Evolutionary conservation across 2,329 filamentous ascomycete species (phyloP), one percentile per base, ranked within the genome.

Genomic region (Aspergillus sp.): DNA sequence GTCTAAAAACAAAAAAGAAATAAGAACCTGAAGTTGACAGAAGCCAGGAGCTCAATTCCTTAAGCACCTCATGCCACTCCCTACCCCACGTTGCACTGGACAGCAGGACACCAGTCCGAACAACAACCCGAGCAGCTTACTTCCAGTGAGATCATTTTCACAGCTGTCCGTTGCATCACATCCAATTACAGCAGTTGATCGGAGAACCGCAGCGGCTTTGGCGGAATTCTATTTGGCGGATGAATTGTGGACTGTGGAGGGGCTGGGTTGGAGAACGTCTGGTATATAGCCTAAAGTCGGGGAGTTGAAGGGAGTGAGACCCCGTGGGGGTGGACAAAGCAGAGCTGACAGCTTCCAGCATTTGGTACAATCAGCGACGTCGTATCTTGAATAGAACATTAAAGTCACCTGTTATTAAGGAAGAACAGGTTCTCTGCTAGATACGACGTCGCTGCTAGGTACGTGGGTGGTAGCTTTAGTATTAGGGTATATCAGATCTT

Each of bases 221-320:
- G 19, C 17, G 47, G 28, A 7, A 23, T 56, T 15, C 28, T 51
- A 55, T 56, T 60, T 60, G 58, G 34, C 52, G 58, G 52, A 56
- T 22, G 53, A 56, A 60, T 55, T 50, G 43, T 30, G 23, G 45
- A 52, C 23, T n/a, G 48, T 28, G 23, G 57, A 34, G 48, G 57
- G 57, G 28, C 30, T 22, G n/a, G 38, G 15, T 59, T 59, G 49
- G 19, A 48, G 46, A 52, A 52, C 5, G 25, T 28, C 25, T 3
- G 50, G 25, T 30, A 55, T 54, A 62, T 61, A 64, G 62, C 55
- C 62, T 64, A 62, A 64, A 60, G 15, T 53, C 41, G 45, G 43
- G 30, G 34, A 15, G 34, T 41, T 38, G 34, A 9, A 38, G 2
- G 15, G 11, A 11, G 34, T 15, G 11, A 41, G 34, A 41, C 34